phyloP scores from a whole-genome alignment of 352 stramenopile species.

The Thraustochytrium sp. region DNA sequence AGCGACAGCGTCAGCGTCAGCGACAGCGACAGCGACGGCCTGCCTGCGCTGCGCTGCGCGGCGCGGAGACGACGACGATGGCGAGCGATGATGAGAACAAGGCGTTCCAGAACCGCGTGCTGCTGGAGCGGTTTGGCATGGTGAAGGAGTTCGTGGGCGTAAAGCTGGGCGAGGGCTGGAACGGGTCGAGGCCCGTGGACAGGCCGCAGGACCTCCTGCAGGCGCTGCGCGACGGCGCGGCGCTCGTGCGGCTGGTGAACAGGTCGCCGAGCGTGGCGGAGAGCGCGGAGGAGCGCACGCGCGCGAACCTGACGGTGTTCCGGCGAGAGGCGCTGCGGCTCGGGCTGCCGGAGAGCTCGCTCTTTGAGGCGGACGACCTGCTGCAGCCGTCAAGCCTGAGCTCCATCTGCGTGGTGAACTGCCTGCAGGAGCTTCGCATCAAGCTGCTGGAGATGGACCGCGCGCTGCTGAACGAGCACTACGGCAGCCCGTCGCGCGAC shows the following conservation, averaged over 20 bases:
- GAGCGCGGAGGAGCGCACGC: neutral
- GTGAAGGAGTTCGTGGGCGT: conserved; percentile 12
- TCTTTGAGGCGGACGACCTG: neutral
- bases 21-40: neutral
- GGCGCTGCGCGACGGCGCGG: neutral
- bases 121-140: conserved; percentile 24
- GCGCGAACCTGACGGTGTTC: neutral
- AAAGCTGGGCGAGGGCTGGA: conserved; percentile 32
- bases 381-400: conserved; percentile 28
- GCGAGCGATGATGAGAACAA: neutral
- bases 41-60: neutral
- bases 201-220: neutral
- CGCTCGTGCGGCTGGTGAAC: neutral
- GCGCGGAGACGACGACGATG: neutral
- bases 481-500: neutral
- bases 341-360: neutral
- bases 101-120: conserved; percentile 32
- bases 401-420: conserved; percentile 34
- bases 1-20: neutral
- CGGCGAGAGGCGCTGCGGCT: neutral
- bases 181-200: neutral
- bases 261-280: neutral
- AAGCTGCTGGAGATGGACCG: conserved; percentile 41
- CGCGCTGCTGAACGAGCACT: conserved; percentile 32
- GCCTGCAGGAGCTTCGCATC: conserved; percentile 32